phyloP scores from a whole-genome alignment of 169 alveolate genomes.

The Plasmodium knowlesi region DNA sequence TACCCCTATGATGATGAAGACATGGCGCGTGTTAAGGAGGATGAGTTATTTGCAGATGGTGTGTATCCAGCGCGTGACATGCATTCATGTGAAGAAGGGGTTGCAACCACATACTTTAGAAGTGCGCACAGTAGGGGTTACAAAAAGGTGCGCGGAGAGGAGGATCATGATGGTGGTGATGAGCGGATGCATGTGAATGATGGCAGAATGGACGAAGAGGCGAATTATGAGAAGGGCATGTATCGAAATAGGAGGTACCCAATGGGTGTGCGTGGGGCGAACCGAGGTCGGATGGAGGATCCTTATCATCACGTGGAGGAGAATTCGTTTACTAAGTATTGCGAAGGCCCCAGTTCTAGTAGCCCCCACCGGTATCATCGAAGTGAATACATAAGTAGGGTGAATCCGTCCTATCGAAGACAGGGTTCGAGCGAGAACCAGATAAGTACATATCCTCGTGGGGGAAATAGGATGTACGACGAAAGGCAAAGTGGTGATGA shows the following conservation, averaged over 20 bases:
- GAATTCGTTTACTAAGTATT: neutral
- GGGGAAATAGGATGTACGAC: neutral
- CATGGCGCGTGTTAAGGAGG: neutral
- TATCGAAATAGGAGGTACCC: neutral
- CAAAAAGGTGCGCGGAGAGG: neutral
- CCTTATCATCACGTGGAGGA: neutral
- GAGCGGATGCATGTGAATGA: neutral
- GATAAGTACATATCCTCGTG: neutral
- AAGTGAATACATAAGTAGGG: neutral
- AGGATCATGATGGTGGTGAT: neutral
- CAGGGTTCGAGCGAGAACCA: conserved; percentile 1
- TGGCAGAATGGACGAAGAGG: neutral
- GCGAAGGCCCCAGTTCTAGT: neutral
- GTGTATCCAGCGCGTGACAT: neutral
- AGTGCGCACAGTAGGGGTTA: neutral
- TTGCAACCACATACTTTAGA: neutral
- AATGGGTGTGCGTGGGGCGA: neutral
- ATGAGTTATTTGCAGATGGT: neutral
- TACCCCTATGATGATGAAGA: neutral
- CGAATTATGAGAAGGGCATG: neutral
- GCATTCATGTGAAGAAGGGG: neutral
- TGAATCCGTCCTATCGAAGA: neutral
- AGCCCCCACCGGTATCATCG: neutral
- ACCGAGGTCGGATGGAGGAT: neutral
- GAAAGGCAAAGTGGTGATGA: neutral